A percentile compares a stretch with the other conserved stretches of the same genome.
Conservation (phyloP, 2,329 filamentous ascomycete species). For the Pestalotiopsis fici region DNA sequence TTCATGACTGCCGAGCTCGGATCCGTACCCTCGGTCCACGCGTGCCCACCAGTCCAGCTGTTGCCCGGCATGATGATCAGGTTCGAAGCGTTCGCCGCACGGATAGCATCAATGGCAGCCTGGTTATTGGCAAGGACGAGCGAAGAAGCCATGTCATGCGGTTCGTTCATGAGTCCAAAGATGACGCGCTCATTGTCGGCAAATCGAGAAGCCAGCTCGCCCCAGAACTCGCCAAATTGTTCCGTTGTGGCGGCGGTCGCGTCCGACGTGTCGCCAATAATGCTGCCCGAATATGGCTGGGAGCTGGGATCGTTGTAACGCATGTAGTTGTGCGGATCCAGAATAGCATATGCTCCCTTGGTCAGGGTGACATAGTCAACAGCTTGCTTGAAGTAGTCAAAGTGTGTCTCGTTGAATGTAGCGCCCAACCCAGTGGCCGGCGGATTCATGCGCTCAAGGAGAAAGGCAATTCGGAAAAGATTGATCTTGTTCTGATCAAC, state of each 20-base stretch:
- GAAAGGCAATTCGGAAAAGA: slow-evolving; percentile 49
- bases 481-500: slow-evolving; percentile 48
- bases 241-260: slow-evolving; percentile 44
- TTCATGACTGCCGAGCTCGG: slow-evolving; percentile 39
- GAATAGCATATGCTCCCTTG: slow-evolving; percentile 45
- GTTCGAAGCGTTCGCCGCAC: slow-evolving; percentile 42
- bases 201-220: slow-evolving; percentile 46
- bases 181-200: slow-evolving; percentile 47
- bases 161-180: slow-evolving; percentile 52
- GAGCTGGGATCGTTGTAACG: slow-evolving; percentile 51
- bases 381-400: slow-evolving; percentile 42
- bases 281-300: slow-evolving; percentile 47
- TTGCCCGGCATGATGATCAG: slow-evolving; percentile 51
- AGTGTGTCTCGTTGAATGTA: slow-evolving; percentile 53
- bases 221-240: slow-evolving; percentile 50
- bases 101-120: slow-evolving; percentile 46
- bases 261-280: slow-evolving; percentile 49
- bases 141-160: slow-evolving; percentile 48
- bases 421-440: slow-evolving; percentile 44
- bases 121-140: slow-evolving; percentile 49
- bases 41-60: slow-evolving; percentile 48
- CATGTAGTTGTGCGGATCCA: slow-evolving; percentile 57
- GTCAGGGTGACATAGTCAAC: slow-evolving; percentile 51
- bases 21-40: slow-evolving; percentile 42
- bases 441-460: slow-evolving; percentile 53